Evolutionary conservation across 345 rosid species (phyloP).

Genomic region (Acer yangbiense): DNA sequence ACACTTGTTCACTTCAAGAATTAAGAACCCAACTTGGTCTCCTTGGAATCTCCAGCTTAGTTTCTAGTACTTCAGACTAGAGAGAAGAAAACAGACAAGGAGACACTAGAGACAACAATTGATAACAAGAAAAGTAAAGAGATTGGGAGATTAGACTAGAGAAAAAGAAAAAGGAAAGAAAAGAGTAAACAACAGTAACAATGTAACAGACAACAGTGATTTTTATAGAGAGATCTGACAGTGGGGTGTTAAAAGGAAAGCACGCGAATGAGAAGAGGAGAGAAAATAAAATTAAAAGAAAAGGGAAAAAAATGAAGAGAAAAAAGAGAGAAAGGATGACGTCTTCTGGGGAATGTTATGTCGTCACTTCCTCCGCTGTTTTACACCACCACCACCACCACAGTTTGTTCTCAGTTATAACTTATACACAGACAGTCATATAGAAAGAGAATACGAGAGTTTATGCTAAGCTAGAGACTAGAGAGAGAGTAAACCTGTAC

Average conservation of each 20-base stretch:
- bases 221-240: slow-evolving; percentile 30
- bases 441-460: not conserved
- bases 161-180: not conserved
- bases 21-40: slow-evolving; percentile 17
- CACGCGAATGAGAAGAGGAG: slow-evolving; percentile 36
- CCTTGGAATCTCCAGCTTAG: slow-evolving; percentile 28
- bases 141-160: slow-evolving; percentile 13
- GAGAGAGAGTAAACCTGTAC: not conserved
- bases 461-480: not conserved
- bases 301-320: not conserved
- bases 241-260: slow-evolving; percentile 18
- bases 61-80: not conserved
- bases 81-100: not conserved
- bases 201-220: slow-evolving; percentile 5
- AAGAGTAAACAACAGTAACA: not conserved
- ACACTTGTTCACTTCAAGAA: slow-evolving; percentile 29
- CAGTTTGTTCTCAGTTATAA: not conserved
- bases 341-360: slow-evolving; percentile 23
- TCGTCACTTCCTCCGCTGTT: slow-evolving; percentile 25
- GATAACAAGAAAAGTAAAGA: not conserved
- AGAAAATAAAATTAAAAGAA: too few relatives aligned
- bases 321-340: slow-evolving; percentile 13
- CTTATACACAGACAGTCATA: not conserved
- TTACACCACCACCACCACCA: not conserved
- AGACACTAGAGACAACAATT: not conserved